Conservation (phyloP, 2,329 filamentous ascomycete genomes). For the Biscogniauxia mediterranea region DNA sequence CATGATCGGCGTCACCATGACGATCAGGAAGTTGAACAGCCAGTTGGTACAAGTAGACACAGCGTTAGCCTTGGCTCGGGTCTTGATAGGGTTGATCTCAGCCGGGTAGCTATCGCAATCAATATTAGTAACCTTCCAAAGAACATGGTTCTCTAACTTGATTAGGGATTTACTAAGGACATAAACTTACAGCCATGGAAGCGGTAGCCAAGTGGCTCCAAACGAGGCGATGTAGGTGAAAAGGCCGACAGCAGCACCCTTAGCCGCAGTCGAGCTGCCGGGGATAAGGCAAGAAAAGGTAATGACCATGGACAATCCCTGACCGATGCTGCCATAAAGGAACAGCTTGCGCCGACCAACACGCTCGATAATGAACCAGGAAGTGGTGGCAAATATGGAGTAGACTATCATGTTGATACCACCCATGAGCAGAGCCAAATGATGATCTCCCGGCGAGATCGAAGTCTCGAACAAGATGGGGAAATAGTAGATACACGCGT, state of each 20-base stretch:
- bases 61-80: conserved; percentile 45
- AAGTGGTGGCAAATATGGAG: conserved; percentile 57
- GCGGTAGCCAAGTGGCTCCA: conserved; percentile 62
- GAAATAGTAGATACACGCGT: conserved; percentile 60
- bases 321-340: conserved; percentile 44
- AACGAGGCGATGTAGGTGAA: conserved; percentile 71
- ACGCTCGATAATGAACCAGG: conserved; percentile 51
- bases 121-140: conserved; percentile 1
- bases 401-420: conserved; percentile 58
- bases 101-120: conserved; percentile 42
- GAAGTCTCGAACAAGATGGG: conserved; percentile 54
- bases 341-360: conserved; percentile 47
- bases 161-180: background rate
- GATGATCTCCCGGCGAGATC: conserved; percentile 39
- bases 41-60: conserved; percentile 55
- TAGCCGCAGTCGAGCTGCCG: conserved; percentile 57
- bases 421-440: conserved; percentile 53
- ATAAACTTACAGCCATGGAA: conserved; percentile 51
- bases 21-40: conserved; percentile 45
- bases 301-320: conserved; percentile 57
- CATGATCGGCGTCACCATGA: conserved; percentile 64
- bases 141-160: background rate
- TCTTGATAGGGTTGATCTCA: conserved; percentile 52
- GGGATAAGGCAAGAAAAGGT: conserved; percentile 66
- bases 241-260: conserved; percentile 65